Evolutionary conservation across 768 basidiomycete genomes (phyloP).

Genomic region (Tricholoma terreum): DNA sequence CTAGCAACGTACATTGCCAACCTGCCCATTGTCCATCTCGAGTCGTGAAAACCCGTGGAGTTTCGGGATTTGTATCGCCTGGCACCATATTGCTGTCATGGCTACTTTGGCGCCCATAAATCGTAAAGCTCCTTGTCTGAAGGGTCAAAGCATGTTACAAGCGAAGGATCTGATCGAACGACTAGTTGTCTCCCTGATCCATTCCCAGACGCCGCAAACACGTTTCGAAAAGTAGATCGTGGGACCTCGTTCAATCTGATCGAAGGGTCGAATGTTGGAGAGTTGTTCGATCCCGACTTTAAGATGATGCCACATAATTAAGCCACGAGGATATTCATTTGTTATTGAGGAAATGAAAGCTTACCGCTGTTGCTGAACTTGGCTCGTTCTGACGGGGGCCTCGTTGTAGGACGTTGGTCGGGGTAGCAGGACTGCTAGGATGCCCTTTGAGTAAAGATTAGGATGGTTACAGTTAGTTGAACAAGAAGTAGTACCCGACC

Average conservation of each 20-base stretch:
- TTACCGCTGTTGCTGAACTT: background rate
- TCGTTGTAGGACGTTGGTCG: background rate
- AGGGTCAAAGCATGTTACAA: conserved; percentile 73
- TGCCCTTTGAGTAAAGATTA: background rate
- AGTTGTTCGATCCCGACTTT: conserved; percentile 26
- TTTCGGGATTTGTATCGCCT: conserved; percentile 48
- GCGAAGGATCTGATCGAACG: conserved; percentile 63
- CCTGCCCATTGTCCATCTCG: too few species aligned
- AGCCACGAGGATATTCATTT: too few species aligned
- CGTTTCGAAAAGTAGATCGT: conserved; percentile 30
- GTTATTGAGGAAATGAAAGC: background rate
- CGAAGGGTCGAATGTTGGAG: conserved; percentile 23
- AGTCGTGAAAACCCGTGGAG: too few species aligned
- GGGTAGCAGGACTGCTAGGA: background rate
- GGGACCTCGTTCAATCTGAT: conserved; percentile 22
- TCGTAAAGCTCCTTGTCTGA: conserved; percentile 75
- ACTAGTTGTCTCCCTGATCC: conserved; percentile 33
- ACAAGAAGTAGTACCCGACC: too few species aligned
- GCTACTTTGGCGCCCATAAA: conserved; percentile 63
- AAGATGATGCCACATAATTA: background rate
- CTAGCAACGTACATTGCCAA: too few species aligned
- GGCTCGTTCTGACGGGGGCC: background rate
- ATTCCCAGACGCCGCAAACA: conserved; percentile 23
- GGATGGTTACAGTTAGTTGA: background rate
- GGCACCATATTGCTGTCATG: background rate